Percentiles rank a stretch among this genome's conserved stretches.
Evolutionary conservation across 129 eudicot genomes (phyloP).

Genomic region (Escallonia herrerae): DNA sequence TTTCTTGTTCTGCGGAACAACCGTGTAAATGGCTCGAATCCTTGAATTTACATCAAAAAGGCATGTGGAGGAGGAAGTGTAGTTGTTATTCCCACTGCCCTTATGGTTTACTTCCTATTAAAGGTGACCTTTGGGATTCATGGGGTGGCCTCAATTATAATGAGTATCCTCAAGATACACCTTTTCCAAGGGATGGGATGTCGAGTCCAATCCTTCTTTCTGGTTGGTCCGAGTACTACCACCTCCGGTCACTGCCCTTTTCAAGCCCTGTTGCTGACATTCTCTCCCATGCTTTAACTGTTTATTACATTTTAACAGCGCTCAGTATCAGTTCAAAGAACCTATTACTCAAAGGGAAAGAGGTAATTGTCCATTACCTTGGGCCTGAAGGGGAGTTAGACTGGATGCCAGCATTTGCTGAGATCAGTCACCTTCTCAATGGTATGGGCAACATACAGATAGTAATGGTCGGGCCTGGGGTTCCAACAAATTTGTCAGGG

Average conservation of each 20-base stretch:
- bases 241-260: slow-evolving; percentile 35
- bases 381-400: slow-evolving; percentile 56
- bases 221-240: slow-evolving; percentile 42
- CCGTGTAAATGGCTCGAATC: slow-evolving; percentile 44
- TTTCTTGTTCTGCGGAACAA: slow-evolving; percentile 30
- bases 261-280: slow-evolving; percentile 52
- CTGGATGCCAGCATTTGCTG: slow-evolving; percentile 45
- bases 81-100: slow-evolving; percentile 37
- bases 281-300: slow-evolving; percentile 40
- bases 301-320: slow-evolving; percentile 37
- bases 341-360: slow-evolving; percentile 34
- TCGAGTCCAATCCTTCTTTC: slow-evolving; percentile 36
- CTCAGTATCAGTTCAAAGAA: slow-evolving; percentile 30
- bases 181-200: slow-evolving; percentile 22
- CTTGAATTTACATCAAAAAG: slow-evolving; percentile 36
- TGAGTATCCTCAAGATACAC: slow-evolving; percentile 33
- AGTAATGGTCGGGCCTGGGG: slow-evolving; percentile 45
- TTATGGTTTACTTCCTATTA: slow-evolving; percentile 34
- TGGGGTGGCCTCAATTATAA: slow-evolving; percentile 45
- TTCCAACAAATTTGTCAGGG: slow-evolving; percentile 39
- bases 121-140: slow-evolving; percentile 25
- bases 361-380: slow-evolving; percentile 38
- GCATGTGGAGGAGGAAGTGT: slow-evolving; percentile 60
- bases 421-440: slow-evolving; percentile 35
- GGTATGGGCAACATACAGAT: slow-evolving; percentile 37